These are phyloP conservation scores for Cyberlindnera meyerae DNA, from an alignment of 805 yeast species.

Conservation along the genomic window DNA sequence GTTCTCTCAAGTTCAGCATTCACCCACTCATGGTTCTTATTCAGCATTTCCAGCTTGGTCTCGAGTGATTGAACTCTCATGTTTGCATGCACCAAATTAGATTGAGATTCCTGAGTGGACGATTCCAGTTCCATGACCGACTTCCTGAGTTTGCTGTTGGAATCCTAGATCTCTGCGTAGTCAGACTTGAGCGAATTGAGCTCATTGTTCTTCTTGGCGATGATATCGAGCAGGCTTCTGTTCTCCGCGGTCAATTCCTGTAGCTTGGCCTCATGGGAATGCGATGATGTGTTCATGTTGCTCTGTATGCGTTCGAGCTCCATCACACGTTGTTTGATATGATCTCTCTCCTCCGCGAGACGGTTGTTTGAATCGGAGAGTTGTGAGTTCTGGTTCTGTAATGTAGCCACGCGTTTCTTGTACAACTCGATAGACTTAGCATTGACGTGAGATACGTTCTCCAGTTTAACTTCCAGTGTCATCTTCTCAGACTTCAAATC, in stretches of 20 bases:
- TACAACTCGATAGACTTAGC: conserved; percentile 30
- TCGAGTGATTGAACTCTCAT: conserved; percentile 33
- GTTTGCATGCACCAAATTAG: conserved; percentile 27
- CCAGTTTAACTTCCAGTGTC: conserved; percentile 34
- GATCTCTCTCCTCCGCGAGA: conserved; percentile 21
- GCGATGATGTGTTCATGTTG: conserved; percentile 5
- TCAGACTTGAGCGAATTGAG: conserved; percentile 34
- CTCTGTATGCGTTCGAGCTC: conserved; percentile 15
- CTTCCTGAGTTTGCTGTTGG: conserved; percentile 36
- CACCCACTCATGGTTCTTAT: conserved; percentile 37
- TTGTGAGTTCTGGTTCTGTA: conserved; percentile 21
- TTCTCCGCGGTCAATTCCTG: conserved; percentile 24
- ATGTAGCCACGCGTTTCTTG: conserved; percentile 26
- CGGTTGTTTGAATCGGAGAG: conserved; percentile 20
- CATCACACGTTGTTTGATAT: conserved; percentile 15
- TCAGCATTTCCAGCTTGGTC: conserved; percentile 39
- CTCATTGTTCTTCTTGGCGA: conserved; percentile 35
- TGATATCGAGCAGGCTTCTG: conserved; percentile 29
- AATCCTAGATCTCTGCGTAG: conserved; percentile 30
- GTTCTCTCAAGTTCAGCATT: conserved; percentile 34
- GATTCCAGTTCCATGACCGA: conserved; percentile 35
- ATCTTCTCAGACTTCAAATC: conserved; percentile 34
- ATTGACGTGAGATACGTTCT: conserved; percentile 34
- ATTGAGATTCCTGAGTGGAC: conserved; percentile 28
- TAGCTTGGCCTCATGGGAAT: conserved; percentile 10